Percentiles rank a stretch among this genome's conserved stretches.
Conservation (phyloP, 2,329 filamentous ascomycete genomes). For the Trichophyton rubrum region DNA sequence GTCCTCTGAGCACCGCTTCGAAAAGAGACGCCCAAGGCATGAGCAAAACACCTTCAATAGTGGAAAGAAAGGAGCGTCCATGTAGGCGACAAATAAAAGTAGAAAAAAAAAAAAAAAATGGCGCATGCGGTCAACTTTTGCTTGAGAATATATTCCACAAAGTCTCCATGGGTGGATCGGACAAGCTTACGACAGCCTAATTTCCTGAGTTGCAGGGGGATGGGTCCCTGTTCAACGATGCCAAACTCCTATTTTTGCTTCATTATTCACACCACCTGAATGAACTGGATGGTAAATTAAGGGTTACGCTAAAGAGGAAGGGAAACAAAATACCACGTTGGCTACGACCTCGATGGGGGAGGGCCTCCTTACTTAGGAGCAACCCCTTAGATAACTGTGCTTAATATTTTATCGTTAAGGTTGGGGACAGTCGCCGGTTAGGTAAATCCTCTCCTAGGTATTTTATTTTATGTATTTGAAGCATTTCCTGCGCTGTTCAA, state of each 20-base stretch:
- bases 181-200: constrained; percentile 3
- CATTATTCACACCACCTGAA: background rate
- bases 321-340: background rate
- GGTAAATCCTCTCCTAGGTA: background rate
- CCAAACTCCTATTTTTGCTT: background rate
- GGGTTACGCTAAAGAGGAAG: background rate
- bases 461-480: background rate
- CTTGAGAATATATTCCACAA: background rate
- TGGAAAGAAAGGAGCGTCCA: background rate
- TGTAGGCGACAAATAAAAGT: background rate
- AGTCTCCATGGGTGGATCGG: background rate
- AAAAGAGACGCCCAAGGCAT: background rate
- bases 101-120: background rate
- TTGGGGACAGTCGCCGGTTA: background rate
- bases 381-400: background rate
- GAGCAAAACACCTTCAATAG: background rate
- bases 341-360: background rate
- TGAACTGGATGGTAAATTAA: background rate
- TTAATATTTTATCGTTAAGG: background rate
- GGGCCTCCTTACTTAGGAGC: background rate
- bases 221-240: constrained; percentile 2
- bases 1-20: too few species aligned
- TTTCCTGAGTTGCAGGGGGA: constrained; percentile 5
- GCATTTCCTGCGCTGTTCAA: background rate
- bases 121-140: background rate